Base-by-base conservation (phyloP, 2,329 filamentous ascomycete genomes). In the Fusarium subglutinans region DNA sequence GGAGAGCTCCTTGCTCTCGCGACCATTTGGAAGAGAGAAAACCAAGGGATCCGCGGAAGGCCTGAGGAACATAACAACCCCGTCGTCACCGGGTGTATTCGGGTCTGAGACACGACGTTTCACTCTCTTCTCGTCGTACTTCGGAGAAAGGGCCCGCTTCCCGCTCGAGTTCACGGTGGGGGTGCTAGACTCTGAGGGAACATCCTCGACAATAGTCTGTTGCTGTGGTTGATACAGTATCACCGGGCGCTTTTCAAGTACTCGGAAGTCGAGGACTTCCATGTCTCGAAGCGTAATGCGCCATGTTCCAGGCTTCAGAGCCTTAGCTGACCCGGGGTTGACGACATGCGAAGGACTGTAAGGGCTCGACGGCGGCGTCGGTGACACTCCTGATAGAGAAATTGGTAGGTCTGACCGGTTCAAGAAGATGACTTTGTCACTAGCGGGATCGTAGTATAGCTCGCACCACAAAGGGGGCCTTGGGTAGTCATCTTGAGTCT, bases 371-470 rank as follows among this genome's bases (percentile, higher is more conserved):
- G 79, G 72, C 7, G 83, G 80, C 37, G 81, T 79, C 64, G 84
- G 81, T 26, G 86, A 87, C 59, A 86, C 76, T 59, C 85, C 83
- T 26, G 84, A 83, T 37, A 90, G 81, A 30, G 82, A 81, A 61
- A 90, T 86, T 48, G 88, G 88, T 5, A 86, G 83, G 43, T 90
- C 86, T 22, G 88, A 89, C 65, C 83, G 84, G 79, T 90, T 90
- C 58, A 86, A 79, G 33, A 90, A 84, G 66, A 90, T 88, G 74
- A 89, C 85, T 78, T 87, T 86, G 78, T 90, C 88, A 80, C 88
- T 89, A 70, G 85, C 82, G 22, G 89, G 88, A 78, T 90, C 87
- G 73, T 90, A 90, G 75, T 90, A 90, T 41, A 90, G 82, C 78
- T 90, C 88, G 78, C 87, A 90, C 87, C 87, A 89, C n/a, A 90